Percentiles rank a stretch among this genome's conserved stretches.
Conservation (phyloP, 1,284 basidiomycete species). For the Phellinidium pouzarii region DNA sequence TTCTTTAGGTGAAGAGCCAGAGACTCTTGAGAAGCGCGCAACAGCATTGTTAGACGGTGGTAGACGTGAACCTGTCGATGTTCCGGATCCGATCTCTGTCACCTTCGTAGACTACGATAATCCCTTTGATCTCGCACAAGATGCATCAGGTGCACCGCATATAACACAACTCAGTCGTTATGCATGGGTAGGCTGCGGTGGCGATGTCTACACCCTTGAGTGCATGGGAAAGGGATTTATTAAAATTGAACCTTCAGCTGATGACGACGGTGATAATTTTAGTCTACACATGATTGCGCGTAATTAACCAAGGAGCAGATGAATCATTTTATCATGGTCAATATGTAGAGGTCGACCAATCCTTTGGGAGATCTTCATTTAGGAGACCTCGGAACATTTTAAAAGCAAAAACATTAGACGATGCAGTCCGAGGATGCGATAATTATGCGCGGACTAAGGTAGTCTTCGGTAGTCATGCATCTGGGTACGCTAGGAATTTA, state of each 20-base stretch:
- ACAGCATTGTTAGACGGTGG: conserved; percentile 18
- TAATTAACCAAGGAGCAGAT: conserved; percentile 8
- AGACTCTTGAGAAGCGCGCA: conserved; percentile 17
- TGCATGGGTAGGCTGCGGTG: conserved; percentile 83
- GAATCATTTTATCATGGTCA: conserved; percentile 36
- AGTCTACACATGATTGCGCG: neutral
- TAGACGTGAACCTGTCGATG: conserved; percentile 24
- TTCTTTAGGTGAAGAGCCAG: conserved; percentile 40
- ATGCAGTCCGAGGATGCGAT: conserved; percentile 63
- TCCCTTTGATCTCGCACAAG: conserved; percentile 59
- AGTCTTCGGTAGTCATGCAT: conserved; percentile 38
- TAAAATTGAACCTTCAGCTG: conserved; percentile 49
- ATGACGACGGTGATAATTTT: conserved; percentile 32
- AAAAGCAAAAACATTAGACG: conserved; percentile 43
- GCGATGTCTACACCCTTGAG: conserved; percentile 70
- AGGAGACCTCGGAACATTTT: conserved; percentile 47
- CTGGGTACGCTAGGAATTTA: conserved; percentile 35
- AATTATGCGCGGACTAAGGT: conserved; percentile 54
- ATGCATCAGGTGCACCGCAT: conserved; percentile 48
- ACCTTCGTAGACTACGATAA: conserved; percentile 80
- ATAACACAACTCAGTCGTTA: conserved; percentile 42
- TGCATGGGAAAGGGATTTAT: conserved; percentile 72
- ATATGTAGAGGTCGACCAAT: conserved; percentile 47
- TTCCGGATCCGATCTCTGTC: conserved; percentile 59
- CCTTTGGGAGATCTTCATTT: conserved; percentile 47